Evolutionary conservation across 345 rosid genomes (phyloP).

Genomic region (Arabidopsis suecica): DNA sequence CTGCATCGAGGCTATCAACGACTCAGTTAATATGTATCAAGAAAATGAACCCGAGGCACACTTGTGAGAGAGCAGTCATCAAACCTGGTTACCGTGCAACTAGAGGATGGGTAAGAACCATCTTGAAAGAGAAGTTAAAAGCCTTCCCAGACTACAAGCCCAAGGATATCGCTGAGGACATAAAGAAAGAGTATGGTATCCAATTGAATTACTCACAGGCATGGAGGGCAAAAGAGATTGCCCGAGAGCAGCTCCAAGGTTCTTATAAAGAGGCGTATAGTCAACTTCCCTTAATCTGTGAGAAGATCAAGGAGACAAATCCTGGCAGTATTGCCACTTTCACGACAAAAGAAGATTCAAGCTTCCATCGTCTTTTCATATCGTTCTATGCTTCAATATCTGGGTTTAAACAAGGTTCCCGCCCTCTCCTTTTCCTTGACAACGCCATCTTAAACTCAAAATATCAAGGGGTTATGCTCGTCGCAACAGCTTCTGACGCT

Average conservation of each 20-base stretch:
- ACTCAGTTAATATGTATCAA: conserved; percentile 84
- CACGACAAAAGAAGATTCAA: conserved; percentile 85
- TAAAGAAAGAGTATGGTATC: conserved; percentile 87
- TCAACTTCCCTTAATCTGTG: conserved; percentile 82
- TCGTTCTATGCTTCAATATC: conserved; percentile 81
- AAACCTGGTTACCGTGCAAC: conserved; percentile 88
- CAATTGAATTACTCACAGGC: conserved; percentile 92
- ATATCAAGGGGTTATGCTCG: conserved; percentile 75
- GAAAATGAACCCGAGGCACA: conserved; percentile 83
- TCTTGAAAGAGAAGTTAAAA: conserved; percentile 87
- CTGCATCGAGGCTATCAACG: conserved; percentile 81
- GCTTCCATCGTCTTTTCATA: conserved; percentile 85
- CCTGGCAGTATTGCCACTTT: conserved; percentile 84
- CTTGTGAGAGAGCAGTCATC: conserved; percentile 81
- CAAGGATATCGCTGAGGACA: conserved; percentile 89
- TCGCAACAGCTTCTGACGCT: conserved; percentile 79
- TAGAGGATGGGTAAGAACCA: conserved; percentile 93
- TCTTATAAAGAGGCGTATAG: conserved; percentile 84
- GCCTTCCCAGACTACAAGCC: conserved; percentile 86
- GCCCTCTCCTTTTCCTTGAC: conserved; percentile 89
- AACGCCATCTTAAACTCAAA: conserved; percentile 72
- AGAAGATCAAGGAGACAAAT: conserved; percentile 90
- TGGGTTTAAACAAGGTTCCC: conserved; percentile 88
- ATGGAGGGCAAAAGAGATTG: conserved; percentile 93
- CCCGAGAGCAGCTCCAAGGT: conserved; percentile 95